Evolutionary conservation across 1,284 basidiomycete species (phyloP).

Genomic region (Apiotrichum gamsii): DNA sequence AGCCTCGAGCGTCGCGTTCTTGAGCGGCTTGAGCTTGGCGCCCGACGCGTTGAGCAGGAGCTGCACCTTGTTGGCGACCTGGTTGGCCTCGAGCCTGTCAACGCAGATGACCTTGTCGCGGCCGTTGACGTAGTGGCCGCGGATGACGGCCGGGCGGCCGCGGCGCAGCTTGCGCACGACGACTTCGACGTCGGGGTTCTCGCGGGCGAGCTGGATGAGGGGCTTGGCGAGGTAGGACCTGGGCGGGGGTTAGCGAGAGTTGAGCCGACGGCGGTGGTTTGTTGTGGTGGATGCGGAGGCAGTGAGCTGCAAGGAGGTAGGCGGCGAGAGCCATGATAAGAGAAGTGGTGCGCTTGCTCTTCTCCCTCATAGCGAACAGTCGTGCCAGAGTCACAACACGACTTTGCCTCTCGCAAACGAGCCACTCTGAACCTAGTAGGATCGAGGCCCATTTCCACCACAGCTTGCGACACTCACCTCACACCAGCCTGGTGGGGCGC

Average conservation of each 20-base stretch:
- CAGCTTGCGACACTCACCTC: conserved; percentile 21
- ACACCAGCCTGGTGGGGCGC: conserved; percentile 37
- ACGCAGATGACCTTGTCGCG: conserved; percentile 51
- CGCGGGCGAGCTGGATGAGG: conserved; percentile 29
- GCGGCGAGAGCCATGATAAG: too few relatives aligned
- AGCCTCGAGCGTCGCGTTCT: conserved; percentile 43
- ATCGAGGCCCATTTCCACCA: not conserved
- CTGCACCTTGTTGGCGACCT: conserved; percentile 45
- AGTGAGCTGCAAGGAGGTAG: too few relatives aligned
- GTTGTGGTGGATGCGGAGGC: too few relatives aligned
- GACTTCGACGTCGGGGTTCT: conserved; percentile 48
- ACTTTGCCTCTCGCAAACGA: too few relatives aligned
- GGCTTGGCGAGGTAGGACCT: conserved; percentile 17
- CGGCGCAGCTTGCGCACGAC: conserved; percentile 44
- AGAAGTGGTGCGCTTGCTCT: too few relatives aligned
- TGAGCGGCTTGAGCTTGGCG: conserved; percentile 45
- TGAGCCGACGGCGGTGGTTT: too few relatives aligned
- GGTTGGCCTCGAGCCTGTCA: conserved; percentile 42
- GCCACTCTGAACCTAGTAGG: not conserved
- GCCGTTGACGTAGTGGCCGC: conserved; percentile 49
- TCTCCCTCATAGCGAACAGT: too few relatives aligned
- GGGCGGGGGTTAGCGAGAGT: not conserved
- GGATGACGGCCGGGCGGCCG: conserved; percentile 44
- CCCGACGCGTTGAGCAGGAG: conserved; percentile 44
- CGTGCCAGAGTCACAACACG: too few relatives aligned